Evolutionary conservation across 306 rosid species (phyloP).

Genomic region (Potentilla sterilis): DNA sequence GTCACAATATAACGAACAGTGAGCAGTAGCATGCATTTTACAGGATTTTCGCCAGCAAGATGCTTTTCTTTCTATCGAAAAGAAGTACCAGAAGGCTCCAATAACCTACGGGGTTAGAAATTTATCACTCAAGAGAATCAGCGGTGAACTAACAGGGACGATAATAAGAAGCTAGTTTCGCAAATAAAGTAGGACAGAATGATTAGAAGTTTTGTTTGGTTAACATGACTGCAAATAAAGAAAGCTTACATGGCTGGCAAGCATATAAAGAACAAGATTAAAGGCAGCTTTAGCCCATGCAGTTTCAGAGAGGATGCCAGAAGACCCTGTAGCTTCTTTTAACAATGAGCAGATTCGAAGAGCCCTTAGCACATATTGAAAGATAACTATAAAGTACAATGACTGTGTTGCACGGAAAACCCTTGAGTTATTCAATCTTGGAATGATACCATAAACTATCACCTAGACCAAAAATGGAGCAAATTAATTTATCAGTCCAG

Average conservation of each 20-base stretch:
- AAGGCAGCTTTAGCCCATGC: conserved; percentile 27
- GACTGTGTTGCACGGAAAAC: not conserved
- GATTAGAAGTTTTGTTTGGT: not conserved
- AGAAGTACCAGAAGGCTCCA: conserved; percentile 25
- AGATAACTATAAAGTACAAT: conserved; percentile 18
- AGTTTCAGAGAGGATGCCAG: conserved; percentile 19
- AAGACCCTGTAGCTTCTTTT: conserved; percentile 13
- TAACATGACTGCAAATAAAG: not conserved
- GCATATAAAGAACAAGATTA: conserved; percentile 27
- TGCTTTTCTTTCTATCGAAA: conserved; percentile 8
- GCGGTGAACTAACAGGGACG: not conserved
- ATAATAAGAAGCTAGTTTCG: not conserved
- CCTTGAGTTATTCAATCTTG: not conserved
- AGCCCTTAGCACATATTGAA: conserved; percentile 30
- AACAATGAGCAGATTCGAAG: conserved; percentile 20
- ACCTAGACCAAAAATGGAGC: conserved; percentile 15
- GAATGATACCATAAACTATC: conserved; percentile 4
- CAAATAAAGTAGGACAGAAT: not conserved
- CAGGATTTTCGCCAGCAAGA: conserved; percentile 18
- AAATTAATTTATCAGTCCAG: not conserved
- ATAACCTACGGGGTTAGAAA: not conserved
- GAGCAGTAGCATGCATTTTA: not conserved
- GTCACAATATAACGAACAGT: not conserved
- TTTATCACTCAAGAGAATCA: not conserved
- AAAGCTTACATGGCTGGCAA: conserved; percentile 31